Base-by-base conservation (phyloP, 371 early-diverging fungal genomes). In the Furculomyces boomerangus region DNA sequence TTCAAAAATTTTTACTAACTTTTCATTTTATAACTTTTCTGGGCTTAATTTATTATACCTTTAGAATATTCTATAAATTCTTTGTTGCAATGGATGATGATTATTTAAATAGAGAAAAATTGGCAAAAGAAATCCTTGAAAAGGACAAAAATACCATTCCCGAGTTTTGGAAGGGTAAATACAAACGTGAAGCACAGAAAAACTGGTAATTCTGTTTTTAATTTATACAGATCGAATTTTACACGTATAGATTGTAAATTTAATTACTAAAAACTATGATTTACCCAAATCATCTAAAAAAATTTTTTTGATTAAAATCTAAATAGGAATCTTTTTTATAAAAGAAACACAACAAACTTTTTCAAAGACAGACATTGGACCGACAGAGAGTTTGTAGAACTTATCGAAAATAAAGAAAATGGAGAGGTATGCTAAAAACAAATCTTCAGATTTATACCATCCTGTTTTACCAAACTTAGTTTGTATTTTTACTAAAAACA, bases 341-440 rank as follows among this genome's bases (percentile, higher is more conserved):
- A 88, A 63, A 81, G 90, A 56, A 92, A 96, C 56, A 81, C 84
- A 8, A 88, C 85, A 35, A 90, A 92, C 60, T 96, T 86, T 73
- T 96, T 80, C 72, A 91, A 85, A 73, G 90, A 92, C 70, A 74
- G 95, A 30, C 88, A 93, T 68, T 94, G 95, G 95, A 86, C 90
- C 1, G 88, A 89, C 61, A 73, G 88, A 2, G 97, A 95, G 67
- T 97, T 95, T 67, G 76, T 76, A n/a, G 90, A 93, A 60, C 72
- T 90, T 39, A 60, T 62, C 55, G 68, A 60, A 22, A 63, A 60
- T 47, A n/a, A n/a, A n/a, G 61, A 58, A 29, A 58, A 56, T 37
- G 55, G 41, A 35, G 30, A 44, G 37, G 43, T 22, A 25, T 43
- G 16, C 7, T 35, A 35, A 35, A 35, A 35, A n/a, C n/a, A n/a